phyloP scores from a whole-genome alignment of 768 basidiomycete genomes.

The Agaricus sinodeliciosus region DNA sequence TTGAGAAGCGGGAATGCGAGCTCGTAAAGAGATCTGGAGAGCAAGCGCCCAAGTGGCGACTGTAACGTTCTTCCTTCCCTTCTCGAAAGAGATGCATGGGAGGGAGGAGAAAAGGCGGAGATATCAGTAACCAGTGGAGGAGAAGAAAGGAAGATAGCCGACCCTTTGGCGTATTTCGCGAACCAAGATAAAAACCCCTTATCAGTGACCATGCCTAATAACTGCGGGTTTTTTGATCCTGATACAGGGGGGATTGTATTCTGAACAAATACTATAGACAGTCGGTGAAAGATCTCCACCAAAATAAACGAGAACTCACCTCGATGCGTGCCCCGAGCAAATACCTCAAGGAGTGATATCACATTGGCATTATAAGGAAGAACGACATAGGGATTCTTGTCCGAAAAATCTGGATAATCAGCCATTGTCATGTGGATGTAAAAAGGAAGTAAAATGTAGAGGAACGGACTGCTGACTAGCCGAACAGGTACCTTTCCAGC shows the following conservation, averaged over 20 bases:
- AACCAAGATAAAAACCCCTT: constrained; percentile 67
- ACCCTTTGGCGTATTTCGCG: constrained; percentile 42
- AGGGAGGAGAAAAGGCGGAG: not conserved
- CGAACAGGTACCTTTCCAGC: constrained; percentile 68
- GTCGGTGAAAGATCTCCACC: not conserved
- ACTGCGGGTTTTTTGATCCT: constrained; percentile 28
- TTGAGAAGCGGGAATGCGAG: constrained; percentile 61
- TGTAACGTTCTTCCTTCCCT: not conserved
- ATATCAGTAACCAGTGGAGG: not conserved
- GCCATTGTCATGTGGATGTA: not conserved
- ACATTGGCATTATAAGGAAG: constrained; percentile 59
- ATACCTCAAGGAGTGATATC: constrained; percentile 55
- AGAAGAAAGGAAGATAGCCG: constrained; percentile 22
- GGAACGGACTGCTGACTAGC: constrained; percentile 67
- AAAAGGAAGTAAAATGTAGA: not conserved
- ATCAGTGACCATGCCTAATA: constrained; percentile 73
- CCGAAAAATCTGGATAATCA: constrained; percentile 61
- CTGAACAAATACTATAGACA: not conserved
- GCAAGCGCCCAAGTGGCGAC: constrained; percentile 31
- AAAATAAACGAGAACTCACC: constrained; percentile 30
- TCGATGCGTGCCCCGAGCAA: constrained; percentile 68
- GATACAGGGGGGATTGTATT: not conserved
- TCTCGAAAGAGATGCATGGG: not conserved
- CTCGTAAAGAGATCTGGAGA: constrained; percentile 47
- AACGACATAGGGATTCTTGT: constrained; percentile 72